These are phyloP conservation scores for Hymenoscyphus linearis DNA, from an alignment of 2,329 filamentous ascomycete species.

Conservation along the genomic window DNA sequence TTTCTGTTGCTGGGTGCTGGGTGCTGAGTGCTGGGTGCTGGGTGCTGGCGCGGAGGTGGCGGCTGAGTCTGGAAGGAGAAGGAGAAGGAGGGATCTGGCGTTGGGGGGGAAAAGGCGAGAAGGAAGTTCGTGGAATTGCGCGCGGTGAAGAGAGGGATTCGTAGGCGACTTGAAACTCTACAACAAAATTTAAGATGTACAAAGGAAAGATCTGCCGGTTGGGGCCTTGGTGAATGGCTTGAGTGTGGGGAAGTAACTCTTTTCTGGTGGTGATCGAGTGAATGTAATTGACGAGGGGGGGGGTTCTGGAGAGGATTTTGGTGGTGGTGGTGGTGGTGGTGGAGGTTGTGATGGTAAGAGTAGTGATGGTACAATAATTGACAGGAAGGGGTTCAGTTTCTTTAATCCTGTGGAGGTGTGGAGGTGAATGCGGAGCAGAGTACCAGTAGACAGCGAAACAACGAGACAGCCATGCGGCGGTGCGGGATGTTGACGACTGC, in stretches of 20 bases:
- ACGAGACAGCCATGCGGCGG: background rate
- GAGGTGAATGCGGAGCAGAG: background rate
- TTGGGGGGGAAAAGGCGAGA: background rate
- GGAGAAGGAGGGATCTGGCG: background rate
- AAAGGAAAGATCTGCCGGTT: background rate
- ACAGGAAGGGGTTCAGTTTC: background rate
- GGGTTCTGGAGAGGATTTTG: background rate
- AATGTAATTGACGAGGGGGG: background rate
- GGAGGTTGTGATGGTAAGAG: too few relatives aligned
- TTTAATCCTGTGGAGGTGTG: background rate
- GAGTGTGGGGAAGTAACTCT: background rate
- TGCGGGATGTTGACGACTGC: background rate
- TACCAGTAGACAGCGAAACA: too few relatives aligned
- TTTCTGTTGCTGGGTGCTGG: background rate
- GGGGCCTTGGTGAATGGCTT: background rate
- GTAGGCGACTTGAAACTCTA: background rate
- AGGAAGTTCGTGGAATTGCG: background rate
- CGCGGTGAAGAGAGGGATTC: background rate
- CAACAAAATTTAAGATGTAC: background rate
- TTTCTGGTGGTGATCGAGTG: background rate
- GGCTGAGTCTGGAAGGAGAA: background rate
- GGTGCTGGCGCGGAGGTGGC: background rate
- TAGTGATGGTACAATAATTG: too few relatives aligned
- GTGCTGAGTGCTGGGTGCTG: background rate
- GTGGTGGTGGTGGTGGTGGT: too few relatives aligned